Base-by-base conservation (phyloP, 129 eudicot genomes). In the Rutidosis leptorrhynchoides region DNA sequence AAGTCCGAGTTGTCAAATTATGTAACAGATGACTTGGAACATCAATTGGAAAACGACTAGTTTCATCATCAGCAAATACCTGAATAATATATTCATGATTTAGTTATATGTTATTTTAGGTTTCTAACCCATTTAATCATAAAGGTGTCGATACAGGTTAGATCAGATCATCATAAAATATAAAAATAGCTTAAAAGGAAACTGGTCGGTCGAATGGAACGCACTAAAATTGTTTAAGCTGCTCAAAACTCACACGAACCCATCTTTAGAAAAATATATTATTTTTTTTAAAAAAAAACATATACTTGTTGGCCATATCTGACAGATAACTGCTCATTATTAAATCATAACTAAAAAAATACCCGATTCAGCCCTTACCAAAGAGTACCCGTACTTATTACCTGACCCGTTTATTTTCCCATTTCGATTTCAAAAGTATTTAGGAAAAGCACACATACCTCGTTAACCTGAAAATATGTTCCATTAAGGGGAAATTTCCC, bases 41-140 rank as follows among this genome's bases (percentile, higher is more conserved):
- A 12, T 29, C 67, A 33, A 89, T 70, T 12, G 94, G 96, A 23
- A 17, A 5, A 15, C 16, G 49, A 62, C 85, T 81, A 16, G 87
- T 68, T 73, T 85, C 87, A 62, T 80, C 76, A 74, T 89, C 96
- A 23, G 90, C 96, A 74, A 89, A 89, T 14, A 89, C 90, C 96
- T 89, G 67, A 65, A 73, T 53, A 11, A 62, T 61, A 52, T 12
- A 68, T 54, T 42, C 43, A 69, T 35, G 23, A n/a, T n/a, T n/a
- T n/a, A n/a, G n/a, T n/a, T n/a, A n/a, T n/a, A n/a, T n/a, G n/a
- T n/a, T n/a, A n/a, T n/a, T n/a, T n/a, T n/a, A n/a, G n/a, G n/a
- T n/a, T n/a, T n/a, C n/a, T n/a, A n/a, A n/a, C n/a, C 24, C 25
- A n/a, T 16, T 27, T 28, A 58, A n/a, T 29, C n/a, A 29, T 27